These are phyloP conservation scores for Plasmodium vivax DNA, from an alignment of 169 alveolate genomes.

Conservation along the genomic window DNA sequence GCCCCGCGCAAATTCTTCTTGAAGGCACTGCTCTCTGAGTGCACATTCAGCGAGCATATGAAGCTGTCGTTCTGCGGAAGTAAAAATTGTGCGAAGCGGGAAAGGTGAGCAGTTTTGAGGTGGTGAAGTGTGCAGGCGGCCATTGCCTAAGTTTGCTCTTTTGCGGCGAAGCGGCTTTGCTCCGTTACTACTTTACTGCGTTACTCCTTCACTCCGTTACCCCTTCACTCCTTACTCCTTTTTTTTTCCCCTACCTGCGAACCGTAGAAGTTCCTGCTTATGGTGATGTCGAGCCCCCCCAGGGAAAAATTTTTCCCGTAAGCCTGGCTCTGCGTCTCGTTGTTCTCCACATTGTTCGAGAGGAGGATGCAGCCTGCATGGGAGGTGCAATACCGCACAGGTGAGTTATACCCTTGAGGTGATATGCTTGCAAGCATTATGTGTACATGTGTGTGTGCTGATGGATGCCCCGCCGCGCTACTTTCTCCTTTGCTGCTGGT, in stretches of 20 bases:
- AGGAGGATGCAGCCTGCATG: constrained; percentile 50
- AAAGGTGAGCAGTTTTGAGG: not conserved
- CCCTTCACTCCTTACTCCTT: no score
- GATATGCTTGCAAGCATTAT: not conserved
- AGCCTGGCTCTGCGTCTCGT: not conserved
- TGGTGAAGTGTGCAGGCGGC: not conserved
- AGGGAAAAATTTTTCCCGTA: constrained; percentile 41
- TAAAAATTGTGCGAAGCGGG: not conserved
- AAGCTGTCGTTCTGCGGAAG: constrained; percentile 60
- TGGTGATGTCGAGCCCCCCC: constrained; percentile 55
- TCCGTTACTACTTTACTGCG: not conserved
- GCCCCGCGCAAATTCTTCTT: constrained; percentile 35
- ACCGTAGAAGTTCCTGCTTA: constrained; percentile 49
- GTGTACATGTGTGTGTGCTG: not conserved
- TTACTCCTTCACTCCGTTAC: no score
- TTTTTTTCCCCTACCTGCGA: constrained; percentile 34
- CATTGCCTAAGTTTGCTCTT: no score
- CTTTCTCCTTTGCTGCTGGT: not conserved
- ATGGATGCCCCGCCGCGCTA: not conserved
- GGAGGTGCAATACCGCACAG: not conserved
- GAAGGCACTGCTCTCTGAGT: constrained; percentile 20
- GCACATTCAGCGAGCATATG: constrained; percentile 46
- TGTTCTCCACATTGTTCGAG: constrained; percentile 48
- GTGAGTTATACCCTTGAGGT: not conserved
- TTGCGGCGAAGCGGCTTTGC: no score